A percentile compares a stretch with the other conserved stretches of the same genome.
Conservation (phyloP, 768 basidiomycete genomes). For the Leccinum truebloodii region DNA sequence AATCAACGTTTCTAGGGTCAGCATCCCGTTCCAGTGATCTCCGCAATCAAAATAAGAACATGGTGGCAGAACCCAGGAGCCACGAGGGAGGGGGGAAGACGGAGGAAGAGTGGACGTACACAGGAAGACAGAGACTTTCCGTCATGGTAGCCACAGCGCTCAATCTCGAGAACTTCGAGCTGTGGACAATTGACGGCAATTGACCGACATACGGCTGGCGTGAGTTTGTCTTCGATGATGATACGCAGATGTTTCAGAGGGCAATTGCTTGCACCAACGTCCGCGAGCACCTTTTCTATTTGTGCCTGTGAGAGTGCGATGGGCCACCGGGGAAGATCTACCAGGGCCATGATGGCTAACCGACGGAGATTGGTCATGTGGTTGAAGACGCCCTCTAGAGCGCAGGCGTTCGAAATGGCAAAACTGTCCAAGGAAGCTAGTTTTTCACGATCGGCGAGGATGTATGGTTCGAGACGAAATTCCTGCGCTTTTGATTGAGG, state of each 20-base stretch:
- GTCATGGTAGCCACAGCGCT: slow-evolving; percentile 39
- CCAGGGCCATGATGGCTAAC: slow-evolving; percentile 34
- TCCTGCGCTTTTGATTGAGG: slow-evolving; percentile 30
- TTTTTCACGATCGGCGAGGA: slow-evolving; percentile 25
- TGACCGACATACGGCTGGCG: slow-evolving; percentile 29
- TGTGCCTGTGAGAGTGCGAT: slow-evolving; percentile 37
- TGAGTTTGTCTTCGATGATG: slow-evolving; percentile 38
- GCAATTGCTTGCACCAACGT: slow-evolving; percentile 34
- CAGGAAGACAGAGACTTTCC: slow-evolving; percentile 37
- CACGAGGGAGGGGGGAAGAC: slow-evolving; percentile 11
- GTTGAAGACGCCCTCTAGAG: slow-evolving; percentile 30
- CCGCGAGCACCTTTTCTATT: slow-evolving; percentile 30
- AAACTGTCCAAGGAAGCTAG: slow-evolving; percentile 37
- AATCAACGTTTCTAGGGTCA: slow-evolving; percentile 34
- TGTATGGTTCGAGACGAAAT: slow-evolving; percentile 25
- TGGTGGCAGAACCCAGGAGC: slow-evolving; percentile 13
- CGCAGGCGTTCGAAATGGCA: slow-evolving; percentile 38
- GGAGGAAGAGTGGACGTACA: slow-evolving; percentile 32
- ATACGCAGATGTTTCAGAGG: slow-evolving; percentile 35
- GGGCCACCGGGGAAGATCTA: slow-evolving; percentile 39
- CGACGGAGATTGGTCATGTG: slow-evolving; percentile 31
- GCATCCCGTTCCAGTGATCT: slow-evolving; percentile 26
- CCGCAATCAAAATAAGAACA: slow-evolving; percentile 24
- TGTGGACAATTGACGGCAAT: slow-evolving; percentile 34
- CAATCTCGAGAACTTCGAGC: slow-evolving; percentile 36